Conservation (phyloP, 805 yeast genomes). For the Ogataea kodamae region DNA sequence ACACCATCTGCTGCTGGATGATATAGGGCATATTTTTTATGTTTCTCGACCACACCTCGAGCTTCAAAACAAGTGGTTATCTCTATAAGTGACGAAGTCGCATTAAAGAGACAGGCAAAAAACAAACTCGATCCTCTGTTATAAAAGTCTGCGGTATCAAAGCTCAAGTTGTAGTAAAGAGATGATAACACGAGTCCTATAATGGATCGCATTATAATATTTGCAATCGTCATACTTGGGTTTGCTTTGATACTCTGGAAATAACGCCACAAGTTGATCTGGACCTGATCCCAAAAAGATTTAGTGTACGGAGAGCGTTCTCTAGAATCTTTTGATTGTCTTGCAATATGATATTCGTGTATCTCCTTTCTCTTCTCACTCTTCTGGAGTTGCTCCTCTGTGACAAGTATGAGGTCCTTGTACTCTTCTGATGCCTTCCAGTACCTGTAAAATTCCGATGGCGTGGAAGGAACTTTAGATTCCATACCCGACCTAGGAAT, state of each 20-base stretch:
- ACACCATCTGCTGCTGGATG: conserved; percentile 60
- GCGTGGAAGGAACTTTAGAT: conserved; percentile 35
- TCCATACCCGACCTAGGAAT: conserved; percentile 31
- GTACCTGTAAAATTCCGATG: conserved; percentile 37
- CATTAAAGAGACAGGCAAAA: conserved; percentile 61
- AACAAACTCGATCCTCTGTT: conserved; percentile 63
- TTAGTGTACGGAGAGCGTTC: conserved; percentile 52
- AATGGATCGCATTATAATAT: conserved; percentile 41
- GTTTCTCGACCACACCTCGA: conserved; percentile 57
- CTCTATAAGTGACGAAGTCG: conserved; percentile 58
- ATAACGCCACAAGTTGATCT: conserved; percentile 43
- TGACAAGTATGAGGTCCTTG: conserved; percentile 29
- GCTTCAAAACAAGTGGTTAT: conserved; percentile 52
- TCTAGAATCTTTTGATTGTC: conserved; percentile 47
- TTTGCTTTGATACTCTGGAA: conserved; percentile 48
- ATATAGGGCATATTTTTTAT: conserved; percentile 52
- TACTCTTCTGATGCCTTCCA: conserved; percentile 36
- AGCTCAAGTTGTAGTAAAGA: conserved; percentile 48
- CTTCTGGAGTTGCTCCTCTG: conserved; percentile 30
- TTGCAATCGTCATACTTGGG: conserved; percentile 42
- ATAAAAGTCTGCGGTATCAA: conserved; percentile 45
- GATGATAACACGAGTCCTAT: conserved; percentile 58
- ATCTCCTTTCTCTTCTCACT: conserved; percentile 26
- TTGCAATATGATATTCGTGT: conserved; percentile 31
- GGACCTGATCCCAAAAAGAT: conserved; percentile 50